Percentiles rank a stretch among this genome's conserved stretches.
phyloP scores from a whole-genome alignment of 768 basidiomycete species.

The Ephemerocybe angulata region DNA sequence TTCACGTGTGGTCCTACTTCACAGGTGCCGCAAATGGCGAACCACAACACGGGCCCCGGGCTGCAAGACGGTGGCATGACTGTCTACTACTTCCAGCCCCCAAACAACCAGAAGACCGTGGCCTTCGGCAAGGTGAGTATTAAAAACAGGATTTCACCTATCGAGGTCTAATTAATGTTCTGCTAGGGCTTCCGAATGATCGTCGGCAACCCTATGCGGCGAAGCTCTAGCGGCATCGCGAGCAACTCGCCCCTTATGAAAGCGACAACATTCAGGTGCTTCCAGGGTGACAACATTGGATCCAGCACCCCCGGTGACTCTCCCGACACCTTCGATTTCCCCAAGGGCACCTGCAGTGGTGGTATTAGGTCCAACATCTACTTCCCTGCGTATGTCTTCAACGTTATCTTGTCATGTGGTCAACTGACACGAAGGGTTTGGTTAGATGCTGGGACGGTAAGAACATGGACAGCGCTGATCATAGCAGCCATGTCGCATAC shows the following conservation, averaged over 20 bases:
- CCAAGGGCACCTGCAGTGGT: slow-evolving; percentile 2
- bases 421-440: background rate
- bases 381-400: slow-evolving; percentile 7
- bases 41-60: slow-evolving; percentile 8
- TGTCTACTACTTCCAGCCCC: slow-evolving; percentile 11
- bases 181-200: slow-evolving; percentile 12
- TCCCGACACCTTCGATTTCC: slow-evolving; percentile 4
- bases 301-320: slow-evolving; percentile 4
- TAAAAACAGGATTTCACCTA: background rate
- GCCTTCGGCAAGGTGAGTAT: slow-evolving; percentile 1
- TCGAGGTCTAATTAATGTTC: background rate
- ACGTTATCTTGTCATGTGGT: background rate
- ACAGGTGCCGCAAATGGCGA: background rate
- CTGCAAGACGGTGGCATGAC: slow-evolving; percentile 11
- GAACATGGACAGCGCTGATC: slow-evolving; percentile 18
- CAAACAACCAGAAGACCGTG: slow-evolving; percentile 4
- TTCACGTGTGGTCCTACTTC: background rate
- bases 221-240: background rate
- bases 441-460: slow-evolving; percentile 22
- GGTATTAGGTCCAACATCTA: slow-evolving; percentile 8
- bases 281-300: slow-evolving; percentile 4
- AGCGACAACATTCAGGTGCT: slow-evolving; percentile 13
- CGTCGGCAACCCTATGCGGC: slow-evolving; percentile 8
- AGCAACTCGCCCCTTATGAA: slow-evolving; percentile 7
- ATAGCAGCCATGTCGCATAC: slow-evolving; percentile 18